These are phyloP conservation scores for Clarireedia paspali DNA, from an alignment of 2,329 filamentous ascomycete species.

Conservation along the genomic window DNA sequence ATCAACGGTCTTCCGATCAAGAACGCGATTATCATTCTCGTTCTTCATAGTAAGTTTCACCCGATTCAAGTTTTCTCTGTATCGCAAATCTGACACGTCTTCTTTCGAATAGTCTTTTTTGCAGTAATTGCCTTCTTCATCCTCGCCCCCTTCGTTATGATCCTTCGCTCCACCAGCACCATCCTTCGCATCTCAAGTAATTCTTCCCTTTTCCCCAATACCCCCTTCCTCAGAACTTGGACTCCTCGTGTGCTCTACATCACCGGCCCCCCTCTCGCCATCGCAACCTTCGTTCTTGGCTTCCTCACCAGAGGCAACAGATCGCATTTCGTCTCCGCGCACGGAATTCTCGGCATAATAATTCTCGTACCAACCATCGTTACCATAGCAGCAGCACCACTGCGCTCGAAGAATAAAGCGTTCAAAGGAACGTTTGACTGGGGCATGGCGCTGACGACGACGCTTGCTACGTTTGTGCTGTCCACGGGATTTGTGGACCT, in stretches of 20 bases:
- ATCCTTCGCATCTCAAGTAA: constrained; percentile 7
- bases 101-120: neutral
- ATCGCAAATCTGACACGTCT: neutral
- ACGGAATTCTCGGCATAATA: constrained; percentile 9
- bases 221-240: constrained; percentile 1
- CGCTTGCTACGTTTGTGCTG: neutral
- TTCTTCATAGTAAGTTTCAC: neutral
- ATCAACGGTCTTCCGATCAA: neutral
- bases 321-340: constrained; percentile 6
- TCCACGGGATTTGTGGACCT: neutral
- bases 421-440: neutral
- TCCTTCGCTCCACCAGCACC: constrained; percentile 4
- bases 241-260: neutral
- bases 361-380: neutral
- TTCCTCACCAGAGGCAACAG: neutral
- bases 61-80: neutral
- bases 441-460: neutral
- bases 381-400: neutral
- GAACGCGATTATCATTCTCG: neutral
- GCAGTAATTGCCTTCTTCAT: neutral
- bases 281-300: neutral
- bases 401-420: neutral
- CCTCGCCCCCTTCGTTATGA: neutral
- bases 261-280: neutral
- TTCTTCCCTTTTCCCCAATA: neutral